Percentiles rank a stretch among this genome's conserved stretches.
These are phyloP conservation scores for Calonectria pseudoreteaudii DNA, from an alignment of 2,329 filamentous ascomycete species.

Conservation along the genomic window DNA sequence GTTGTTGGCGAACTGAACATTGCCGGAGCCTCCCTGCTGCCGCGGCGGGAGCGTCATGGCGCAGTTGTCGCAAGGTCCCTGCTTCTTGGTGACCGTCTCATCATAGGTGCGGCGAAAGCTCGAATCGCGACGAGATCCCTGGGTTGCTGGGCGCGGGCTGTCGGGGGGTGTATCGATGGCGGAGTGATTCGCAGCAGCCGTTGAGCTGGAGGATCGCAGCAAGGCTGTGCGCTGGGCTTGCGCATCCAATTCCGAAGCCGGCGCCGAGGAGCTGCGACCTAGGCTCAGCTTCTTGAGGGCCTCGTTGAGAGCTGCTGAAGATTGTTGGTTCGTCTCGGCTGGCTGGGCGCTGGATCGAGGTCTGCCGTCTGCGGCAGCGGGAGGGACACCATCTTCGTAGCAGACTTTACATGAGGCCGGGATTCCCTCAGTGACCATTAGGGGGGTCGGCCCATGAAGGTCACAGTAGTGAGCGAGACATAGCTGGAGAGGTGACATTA, in stretches of 20 bases:
- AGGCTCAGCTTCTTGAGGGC: constrained; percentile 62
- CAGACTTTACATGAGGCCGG: constrained; percentile 71
- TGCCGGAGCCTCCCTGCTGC: constrained; percentile 44
- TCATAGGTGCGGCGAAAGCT: constrained; percentile 74
- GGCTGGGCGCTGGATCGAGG: constrained; percentile 55
- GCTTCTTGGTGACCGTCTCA: constrained; percentile 72
- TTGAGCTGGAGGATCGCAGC: constrained; percentile 53
- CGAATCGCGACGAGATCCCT: constrained; percentile 63
- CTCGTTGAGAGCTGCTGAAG: constrained; percentile 57
- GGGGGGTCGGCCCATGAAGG: constrained; percentile 74
- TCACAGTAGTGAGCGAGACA: constrained; percentile 80
- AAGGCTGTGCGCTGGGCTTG: constrained; percentile 57
- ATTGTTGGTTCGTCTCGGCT: constrained; percentile 46
- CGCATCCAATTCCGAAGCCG: constrained; percentile 58
- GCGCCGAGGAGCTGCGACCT: constrained; percentile 56
- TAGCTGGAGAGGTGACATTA: constrained; percentile 64
- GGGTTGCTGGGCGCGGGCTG: constrained; percentile 60
- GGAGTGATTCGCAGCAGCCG: constrained; percentile 51
- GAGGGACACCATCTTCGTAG: constrained; percentile 56
- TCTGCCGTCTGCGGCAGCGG: constrained; percentile 44
- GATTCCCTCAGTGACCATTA: constrained; percentile 77
- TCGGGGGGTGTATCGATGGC: constrained; percentile 69
- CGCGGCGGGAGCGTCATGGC: constrained; percentile 70
- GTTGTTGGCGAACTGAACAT: constrained; percentile 49
- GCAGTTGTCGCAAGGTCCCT: constrained; percentile 76